Evolutionary conservation across 345 rosid species (phyloP), one percentile per base, ranked within the genome.

Genomic region (Dovyalis caffra): DNA sequence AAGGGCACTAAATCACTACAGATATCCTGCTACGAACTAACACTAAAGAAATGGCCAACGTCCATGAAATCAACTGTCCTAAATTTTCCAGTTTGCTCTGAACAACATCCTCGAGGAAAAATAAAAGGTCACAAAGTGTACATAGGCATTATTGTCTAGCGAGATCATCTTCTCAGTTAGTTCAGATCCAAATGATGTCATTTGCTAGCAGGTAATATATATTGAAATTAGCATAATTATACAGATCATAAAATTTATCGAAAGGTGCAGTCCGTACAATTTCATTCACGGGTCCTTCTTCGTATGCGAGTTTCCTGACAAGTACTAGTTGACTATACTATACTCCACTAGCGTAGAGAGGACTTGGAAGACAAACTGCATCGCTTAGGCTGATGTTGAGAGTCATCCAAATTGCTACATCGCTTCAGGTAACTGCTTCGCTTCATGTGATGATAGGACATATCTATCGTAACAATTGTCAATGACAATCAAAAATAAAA

Each of bases 201-300:
- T 91, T 91, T 74, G 99, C 98, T 57, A 95, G 85, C 77, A 95
- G 91, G 83, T 95, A 95, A 86, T 89, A 86, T 80, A 95, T 68
- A 80, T 91, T 95, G 35, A 95, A n/a, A n/a, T n/a, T n/a, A n/a
- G n/a, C n/a, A n/a, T n/a, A n/a, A n/a, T n/a, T n/a, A n/a, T n/a
- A n/a, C n/a, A n/a, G n/a, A n/a, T n/a, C n/a, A n/a, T n/a, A n/a
- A n/a, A n/a, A n/a, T n/a, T n/a, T n/a, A n/a, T n/a, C n/a, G n/a
- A n/a, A n/a, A n/a, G n/a, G n/a, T n/a, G n/a, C 25, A 11, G 8
- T 23, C 43, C 6, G 38, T n/a, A n/a, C n/a, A 34, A 8, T 14
- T 35, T 45, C 20, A 16, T 45, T 45, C 21, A 15, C 0, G 51
- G 51, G 51, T 16, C 51, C 20, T 15, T 45, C 51, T 8, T 40